phyloP scores from a whole-genome alignment of 352 stramenopile species.

The Globisporangium perplexum region DNA sequence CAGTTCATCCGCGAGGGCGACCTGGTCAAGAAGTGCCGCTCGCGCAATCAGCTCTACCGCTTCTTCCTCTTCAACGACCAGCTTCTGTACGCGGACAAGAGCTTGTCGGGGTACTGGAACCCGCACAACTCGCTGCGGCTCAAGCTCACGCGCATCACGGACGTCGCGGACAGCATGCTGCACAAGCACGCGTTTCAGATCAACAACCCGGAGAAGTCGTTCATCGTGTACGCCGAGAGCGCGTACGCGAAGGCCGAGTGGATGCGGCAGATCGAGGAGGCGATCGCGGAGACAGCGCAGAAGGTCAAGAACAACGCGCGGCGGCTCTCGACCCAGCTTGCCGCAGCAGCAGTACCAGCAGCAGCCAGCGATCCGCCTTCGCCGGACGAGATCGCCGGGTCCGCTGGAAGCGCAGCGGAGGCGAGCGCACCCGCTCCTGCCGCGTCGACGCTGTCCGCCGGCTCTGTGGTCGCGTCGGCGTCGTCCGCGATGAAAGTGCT shows the following conservation, averaged over 20 bases:
- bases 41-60: constrained; percentile 76
- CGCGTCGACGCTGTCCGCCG: constrained; percentile 9
- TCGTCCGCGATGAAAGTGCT: constrained; percentile 41
- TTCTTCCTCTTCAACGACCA: constrained; percentile 90
- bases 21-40: constrained; percentile 92
- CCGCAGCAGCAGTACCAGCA: constrained; percentile 1
- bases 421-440: background rate
- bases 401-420: background rate
- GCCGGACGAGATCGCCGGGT: background rate
- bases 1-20: constrained; percentile 94
- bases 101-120: constrained; percentile 77
- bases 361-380: background rate
- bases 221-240: constrained; percentile 75
- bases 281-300: constrained; percentile 63
- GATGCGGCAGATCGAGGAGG: constrained; percentile 78
- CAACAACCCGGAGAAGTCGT: constrained; percentile 79
- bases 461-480: constrained; percentile 13
- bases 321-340: constrained; percentile 40
- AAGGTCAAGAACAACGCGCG: constrained; percentile 71
- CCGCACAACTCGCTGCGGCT: constrained; percentile 81
- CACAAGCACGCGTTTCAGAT: constrained; percentile 83
- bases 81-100: constrained; percentile 74
- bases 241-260: constrained; percentile 65
- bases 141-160: constrained; percentile 76
- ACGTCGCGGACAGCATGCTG: constrained; percentile 64